Evolutionary conservation across 495 filamentous ascomycete genomes (phyloP), one percentile per base, ranked within the genome.

Genomic region (Chaetomidium leptoderma): DNA sequence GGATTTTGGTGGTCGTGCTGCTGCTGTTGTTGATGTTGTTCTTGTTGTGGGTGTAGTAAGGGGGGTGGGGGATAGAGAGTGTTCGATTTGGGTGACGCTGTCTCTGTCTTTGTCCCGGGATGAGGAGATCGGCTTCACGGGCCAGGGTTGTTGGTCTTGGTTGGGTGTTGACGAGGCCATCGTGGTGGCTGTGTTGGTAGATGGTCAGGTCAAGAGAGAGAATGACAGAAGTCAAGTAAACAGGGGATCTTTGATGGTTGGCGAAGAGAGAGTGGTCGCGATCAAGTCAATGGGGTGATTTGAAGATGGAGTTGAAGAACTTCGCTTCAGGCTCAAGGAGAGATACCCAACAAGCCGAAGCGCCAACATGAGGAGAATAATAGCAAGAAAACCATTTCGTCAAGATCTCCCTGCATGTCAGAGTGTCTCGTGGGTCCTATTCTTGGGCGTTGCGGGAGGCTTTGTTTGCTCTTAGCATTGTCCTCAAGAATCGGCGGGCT

Each of bases 391-490:
- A 5, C 1, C 11, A 17, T 21, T 6, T 36, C 19, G 21, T n/a
- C 10, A n/a, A 26, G 50, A 30, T 26, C 11, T 13, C 1, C 10
- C 11, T 30, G 5, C 6, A 13, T 23, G n/a, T 35, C 9, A n/a
- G 33, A 23, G 8, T 19, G 2, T 11, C 44, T 44, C 36, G 40
- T 27, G 60, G 53, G 37, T 46, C 23, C 17, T 40, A 35, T 6
- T 43, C 37, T 40, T 37, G 33, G 5, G 40, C 42, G 47, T 45
- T 48, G 40, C 42, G 53, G n/a, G 30, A 30, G 23, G 16, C 59
- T 66, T 69, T 69, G 55, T 68, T 56, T 47, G 17, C n/a, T 10
- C 47, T 66, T 63, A 55, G 59, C 61, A 68, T 66, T 70, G 61
- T 70, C n/a, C 26, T 55, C 33, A 21, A 23, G 16, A 47, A 7